Base-by-base conservation (phyloP, 108 stramenopile genomes). In the Cyclotella choctawhatcheeana region DNA sequence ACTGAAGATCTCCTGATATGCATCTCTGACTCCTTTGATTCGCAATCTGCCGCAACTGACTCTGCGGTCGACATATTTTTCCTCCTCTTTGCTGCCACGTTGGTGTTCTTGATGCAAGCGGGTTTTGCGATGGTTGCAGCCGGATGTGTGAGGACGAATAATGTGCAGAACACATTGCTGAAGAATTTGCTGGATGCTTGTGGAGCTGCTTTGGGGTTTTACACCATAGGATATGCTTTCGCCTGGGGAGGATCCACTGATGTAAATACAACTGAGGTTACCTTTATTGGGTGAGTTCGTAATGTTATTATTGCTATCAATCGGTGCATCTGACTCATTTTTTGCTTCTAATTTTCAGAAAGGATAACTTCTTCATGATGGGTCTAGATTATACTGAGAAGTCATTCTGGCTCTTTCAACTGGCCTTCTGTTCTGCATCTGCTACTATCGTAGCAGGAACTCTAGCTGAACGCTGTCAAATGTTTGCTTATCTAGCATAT, bases 391-490 rank as follows among this genome's bases (percentile, higher is more conserved):
- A 31, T 30, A 30, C 55, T 0, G 33, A 67, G 35, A 24, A 71
- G 54, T 72, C 77, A 22, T 86, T 84, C 61, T 92, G 86, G 90
- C 84, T 97, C 35, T 95, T 93, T 61, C 88, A 96, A 81, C 90
- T 89, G 62, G 82, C 89, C 8, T 95, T 94, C 70, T 83, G 86
- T 24, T 92, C 97, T 8, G 89, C 91, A 17, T 82, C 90, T 40
- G 91, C 88, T 24, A 93, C 93, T 16, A 97, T 97, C 64, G 96
- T 97, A 29, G 93, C 95, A 26, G 97, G 97, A 20, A 87, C 95
- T 12, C 75, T 97, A 44, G 97, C 97, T 34, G 97, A 95, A 66
- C 88, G 97, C 40, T 90, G 89, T 55, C 86, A 89, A 75, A 86
- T 95, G 87, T 27, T 37, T 10, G 78, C 74, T 13, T 93, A 94